Conservation (phyloP, 2,329 filamentous ascomycete species). For the Talaromyces sp. region DNA sequence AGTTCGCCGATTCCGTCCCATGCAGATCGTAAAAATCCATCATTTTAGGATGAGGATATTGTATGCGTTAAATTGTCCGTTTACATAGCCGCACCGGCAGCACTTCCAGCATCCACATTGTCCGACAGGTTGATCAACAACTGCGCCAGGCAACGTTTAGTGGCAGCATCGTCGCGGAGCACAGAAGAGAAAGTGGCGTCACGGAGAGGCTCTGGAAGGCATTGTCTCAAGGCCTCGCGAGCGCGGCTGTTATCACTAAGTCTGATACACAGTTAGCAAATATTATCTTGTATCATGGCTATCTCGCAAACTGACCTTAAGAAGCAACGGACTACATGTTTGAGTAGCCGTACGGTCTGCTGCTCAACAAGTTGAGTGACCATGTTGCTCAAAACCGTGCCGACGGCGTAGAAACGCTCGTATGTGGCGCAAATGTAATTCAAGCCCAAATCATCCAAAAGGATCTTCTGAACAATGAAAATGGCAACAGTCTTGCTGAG, state of each 20-base stretch:
- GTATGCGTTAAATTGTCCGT: conserved; percentile 30
- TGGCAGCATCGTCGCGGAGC: conserved; percentile 92
- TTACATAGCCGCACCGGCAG: conserved; percentile 36
- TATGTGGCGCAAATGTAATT: conserved; percentile 99
- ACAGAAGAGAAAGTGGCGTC: conserved; percentile 97
- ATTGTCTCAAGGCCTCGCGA: conserved; percentile 90
- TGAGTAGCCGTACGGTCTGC: conserved; percentile 89
- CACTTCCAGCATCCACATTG: conserved; percentile 61
- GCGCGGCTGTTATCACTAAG: conserved; percentile 95
- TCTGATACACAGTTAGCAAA: conserved; percentile 44
- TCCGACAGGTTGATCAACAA: conserved; percentile 94
- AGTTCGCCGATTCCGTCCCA: conserved; percentile 41
- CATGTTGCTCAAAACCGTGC: conserved; percentile 97
- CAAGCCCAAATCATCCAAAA: conserved; percentile 91
- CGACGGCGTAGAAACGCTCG: conserved; percentile 96
- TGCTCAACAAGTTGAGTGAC: conserved; percentile 96
- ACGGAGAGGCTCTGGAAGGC: conserved; percentile 94
- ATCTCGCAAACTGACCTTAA: conserved; percentile 62
- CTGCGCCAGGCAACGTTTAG: conserved; percentile 95
- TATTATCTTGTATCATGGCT: neutral
- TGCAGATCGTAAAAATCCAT: conserved; percentile 37
- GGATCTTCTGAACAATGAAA: conserved; percentile 98
- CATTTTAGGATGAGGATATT: conserved; percentile 30
- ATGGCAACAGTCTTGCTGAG: conserved; percentile 98
- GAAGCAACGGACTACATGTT: conserved; percentile 97